A percentile compares a stretch with the other conserved stretches of the same genome.
Conservation (phyloP, 495 filamentous ascomycete genomes). For the Aspergillus heteromorphus region DNA sequence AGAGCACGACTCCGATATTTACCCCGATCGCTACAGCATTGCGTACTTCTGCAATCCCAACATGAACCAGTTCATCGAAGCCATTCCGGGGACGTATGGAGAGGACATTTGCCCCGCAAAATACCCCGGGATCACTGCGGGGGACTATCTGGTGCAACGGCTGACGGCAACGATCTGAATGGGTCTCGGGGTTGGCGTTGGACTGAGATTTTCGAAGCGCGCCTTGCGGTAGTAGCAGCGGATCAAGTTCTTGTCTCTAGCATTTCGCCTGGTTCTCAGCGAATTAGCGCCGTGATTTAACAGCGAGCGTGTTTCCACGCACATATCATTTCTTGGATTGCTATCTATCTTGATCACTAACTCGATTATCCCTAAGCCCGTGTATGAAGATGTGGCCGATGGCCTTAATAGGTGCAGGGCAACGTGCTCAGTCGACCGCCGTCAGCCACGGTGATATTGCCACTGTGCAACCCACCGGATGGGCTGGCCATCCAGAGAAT, state of each 20-base stretch:
- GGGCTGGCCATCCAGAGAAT: constrained; percentile 59
- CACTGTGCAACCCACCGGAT: constrained; percentile 58
- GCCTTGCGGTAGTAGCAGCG: not conserved
- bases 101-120: constrained; percentile 55
- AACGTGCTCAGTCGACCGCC: constrained; percentile 50
- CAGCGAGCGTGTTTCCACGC: not conserved
- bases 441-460: constrained; percentile 51
- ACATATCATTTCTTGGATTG: too few species aligned
- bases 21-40: constrained; percentile 47
- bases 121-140: constrained; percentile 71
- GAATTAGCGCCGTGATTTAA: not conserved
- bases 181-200: not conserved
- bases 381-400: not conserved
- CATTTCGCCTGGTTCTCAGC: not conserved
- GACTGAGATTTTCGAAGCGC: not conserved
- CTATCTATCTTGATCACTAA: not conserved
- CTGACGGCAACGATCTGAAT: constrained; percentile 56
- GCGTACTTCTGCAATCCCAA: constrained; percentile 93
- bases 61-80: constrained; percentile 70
- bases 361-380: not conserved
- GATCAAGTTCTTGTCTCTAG: not conserved
- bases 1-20: constrained; percentile 21
- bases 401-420: constrained; percentile 38
- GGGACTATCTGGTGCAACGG: constrained; percentile 78
- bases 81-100: constrained; percentile 78